phyloP scores from a whole-genome alignment of 2,329 filamentous ascomycete species.

The Zymoseptoria passerinii region DNA sequence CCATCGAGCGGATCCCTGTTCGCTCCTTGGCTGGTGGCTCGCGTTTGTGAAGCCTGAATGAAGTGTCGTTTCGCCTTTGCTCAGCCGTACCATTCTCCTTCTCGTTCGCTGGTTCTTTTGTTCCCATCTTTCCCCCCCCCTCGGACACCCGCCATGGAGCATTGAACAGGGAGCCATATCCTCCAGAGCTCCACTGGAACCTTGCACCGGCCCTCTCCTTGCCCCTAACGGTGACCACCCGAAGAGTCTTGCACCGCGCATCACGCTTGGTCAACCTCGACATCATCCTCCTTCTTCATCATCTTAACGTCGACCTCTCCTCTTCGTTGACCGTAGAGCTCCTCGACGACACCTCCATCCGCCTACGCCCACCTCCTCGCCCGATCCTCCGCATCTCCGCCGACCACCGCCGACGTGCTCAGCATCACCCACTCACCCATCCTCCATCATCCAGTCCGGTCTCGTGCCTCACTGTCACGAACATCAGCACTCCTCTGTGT shows the following conservation, averaged over 20 bases:
- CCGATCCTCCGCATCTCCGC: slow-evolving; percentile 5
- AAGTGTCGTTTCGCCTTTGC: not conserved
- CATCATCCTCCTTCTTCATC: slow-evolving; percentile 9
- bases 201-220: slow-evolving; percentile 15
- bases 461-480: slow-evolving; percentile 9
- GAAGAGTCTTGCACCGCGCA: slow-evolving; percentile 17
- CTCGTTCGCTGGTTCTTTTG: not conserved
- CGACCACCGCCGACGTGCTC: slow-evolving; percentile 1
- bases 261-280: slow-evolving; percentile 20
- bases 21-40: not conserved
- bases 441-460: not conserved
- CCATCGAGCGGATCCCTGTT: not conserved
- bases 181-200: slow-evolving; percentile 13
- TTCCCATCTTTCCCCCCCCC: slow-evolving; percentile 5
- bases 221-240: slow-evolving; percentile 18
- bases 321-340: slow-evolving; percentile 37
- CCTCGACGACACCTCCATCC: slow-evolving; percentile 21
- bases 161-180: slow-evolving; percentile 16
- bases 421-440: slow-evolving; percentile 4
- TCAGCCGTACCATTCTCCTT: not conserved
- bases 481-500: not conserved
- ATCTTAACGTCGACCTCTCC: slow-evolving; percentile 28
- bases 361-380: slow-evolving; percentile 1
- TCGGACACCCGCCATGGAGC: slow-evolving; percentile 15
- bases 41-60: slow-evolving; percentile 3